phyloP scores from a whole-genome alignment of 148 eudicot genomes.

The Dianthus caryophyllus region DNA sequence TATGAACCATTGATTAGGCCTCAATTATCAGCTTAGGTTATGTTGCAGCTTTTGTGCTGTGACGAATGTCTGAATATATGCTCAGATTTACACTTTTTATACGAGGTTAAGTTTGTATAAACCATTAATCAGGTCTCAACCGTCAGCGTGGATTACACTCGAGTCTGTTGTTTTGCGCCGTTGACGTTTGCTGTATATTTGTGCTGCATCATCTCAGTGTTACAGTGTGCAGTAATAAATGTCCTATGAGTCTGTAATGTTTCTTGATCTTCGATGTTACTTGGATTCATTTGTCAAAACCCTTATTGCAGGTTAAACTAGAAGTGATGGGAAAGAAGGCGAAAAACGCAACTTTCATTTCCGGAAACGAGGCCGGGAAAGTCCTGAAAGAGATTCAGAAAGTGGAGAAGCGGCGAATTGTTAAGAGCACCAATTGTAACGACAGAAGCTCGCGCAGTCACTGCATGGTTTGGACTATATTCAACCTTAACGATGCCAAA shows the following conservation, averaged over 20 bases:
- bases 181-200: not conserved
- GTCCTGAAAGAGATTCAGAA: constrained; percentile 94
- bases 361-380: constrained; percentile 93
- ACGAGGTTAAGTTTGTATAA: too few relatives aligned
- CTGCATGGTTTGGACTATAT: constrained; percentile 63
- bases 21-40: too few relatives aligned
- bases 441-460: constrained; percentile 97
- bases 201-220: not conserved
- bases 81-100: too few relatives aligned
- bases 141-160: too few relatives aligned
- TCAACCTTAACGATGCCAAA: not conserved
- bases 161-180: not conserved
- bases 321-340: constrained; percentile 99
- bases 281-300: not conserved
- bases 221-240: not conserved
- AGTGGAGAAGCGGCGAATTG: constrained; percentile 89
- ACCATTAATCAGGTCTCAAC: too few relatives aligned
- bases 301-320: constrained; percentile 56
- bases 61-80: too few relatives aligned
- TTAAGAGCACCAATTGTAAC: constrained; percentile 84
- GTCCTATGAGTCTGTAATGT: not conserved
- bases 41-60: too few relatives aligned
- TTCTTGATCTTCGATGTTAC: too few relatives aligned
- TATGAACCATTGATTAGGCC: too few relatives aligned
- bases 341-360: constrained; percentile 89